phyloP scores from a whole-genome alignment of 495 filamentous ascomycete genomes.

The Bacidia gigantensis region DNA sequence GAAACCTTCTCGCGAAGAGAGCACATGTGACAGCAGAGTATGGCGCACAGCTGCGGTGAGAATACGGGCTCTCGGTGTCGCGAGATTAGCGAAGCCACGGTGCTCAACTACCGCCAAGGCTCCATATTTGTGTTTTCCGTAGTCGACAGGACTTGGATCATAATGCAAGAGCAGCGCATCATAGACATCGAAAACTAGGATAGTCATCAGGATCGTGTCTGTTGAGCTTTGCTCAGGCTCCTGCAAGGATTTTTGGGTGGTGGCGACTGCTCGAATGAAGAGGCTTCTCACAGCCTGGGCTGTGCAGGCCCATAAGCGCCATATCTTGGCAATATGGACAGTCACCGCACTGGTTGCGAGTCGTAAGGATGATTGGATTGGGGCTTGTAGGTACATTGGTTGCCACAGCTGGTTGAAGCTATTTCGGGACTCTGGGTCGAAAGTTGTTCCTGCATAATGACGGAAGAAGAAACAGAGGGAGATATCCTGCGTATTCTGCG shows the following conservation, averaged over 20 bases:
- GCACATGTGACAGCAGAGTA: conserved; percentile 7
- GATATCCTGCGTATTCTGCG: conserved; percentile 5
- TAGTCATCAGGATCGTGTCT: conserved; percentile 11
- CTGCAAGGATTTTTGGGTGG: conserved; percentile 6
- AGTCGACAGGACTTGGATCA: conserved; percentile 1
- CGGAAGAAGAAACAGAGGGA: conserved; percentile 13
- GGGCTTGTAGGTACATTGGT: conserved; percentile 11
- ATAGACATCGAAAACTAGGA: conserved; percentile 11
- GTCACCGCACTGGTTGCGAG: conserved; percentile 9
- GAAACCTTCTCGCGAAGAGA: conserved; percentile 4
- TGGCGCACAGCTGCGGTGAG: conserved; percentile 8
- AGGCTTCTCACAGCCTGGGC: background rate
- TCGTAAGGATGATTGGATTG: conserved; percentile 1
- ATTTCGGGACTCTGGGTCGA: conserved; percentile 9
- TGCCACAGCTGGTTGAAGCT: conserved; percentile 12
- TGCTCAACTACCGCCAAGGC: conserved; percentile 12
- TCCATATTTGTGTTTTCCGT: conserved; percentile 10
- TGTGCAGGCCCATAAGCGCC: conserved; percentile 1
- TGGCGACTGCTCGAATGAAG: conserved; percentile 6
- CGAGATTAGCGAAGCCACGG: conserved; percentile 4
- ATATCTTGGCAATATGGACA: conserved; percentile 10
- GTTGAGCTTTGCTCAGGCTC: conserved; percentile 6
- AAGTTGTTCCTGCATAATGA: conserved; percentile 6
- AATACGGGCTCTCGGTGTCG: conserved; percentile 3
- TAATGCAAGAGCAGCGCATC: conserved; percentile 11